phyloP scores from a whole-genome alignment of 2,329 filamentous ascomycete species.

The Phaeosphaeria sp. region DNA sequence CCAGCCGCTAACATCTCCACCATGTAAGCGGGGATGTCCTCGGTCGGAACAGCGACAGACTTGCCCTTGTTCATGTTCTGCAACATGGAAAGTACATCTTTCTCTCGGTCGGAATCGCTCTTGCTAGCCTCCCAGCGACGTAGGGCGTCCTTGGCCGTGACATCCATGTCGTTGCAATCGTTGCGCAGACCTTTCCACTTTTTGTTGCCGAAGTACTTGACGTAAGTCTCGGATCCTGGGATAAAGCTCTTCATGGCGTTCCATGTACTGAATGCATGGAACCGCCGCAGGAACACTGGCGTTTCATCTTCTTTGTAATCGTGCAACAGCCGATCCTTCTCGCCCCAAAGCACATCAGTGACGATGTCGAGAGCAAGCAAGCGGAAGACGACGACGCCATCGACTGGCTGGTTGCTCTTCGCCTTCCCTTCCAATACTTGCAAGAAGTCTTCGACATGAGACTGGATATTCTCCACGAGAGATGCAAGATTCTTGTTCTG shows the following conservation, averaged over 20 bases:
- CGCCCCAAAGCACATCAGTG: conserved; percentile 13
- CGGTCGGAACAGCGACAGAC: conserved; percentile 4
- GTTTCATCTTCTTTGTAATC: conserved; percentile 2
- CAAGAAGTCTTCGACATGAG: conserved; percentile 10
- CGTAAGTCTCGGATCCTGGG: conserved; percentile 3
- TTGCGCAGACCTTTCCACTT: conserved; percentile 8
- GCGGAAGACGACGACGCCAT: conserved; percentile 9
- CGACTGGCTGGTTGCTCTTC: conserved; percentile 1
- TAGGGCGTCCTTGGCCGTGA: conserved; percentile 8
- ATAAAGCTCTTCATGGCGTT: conserved; percentile 11
- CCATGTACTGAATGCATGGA: conserved; percentile 12
- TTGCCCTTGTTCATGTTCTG: conserved; percentile 8
- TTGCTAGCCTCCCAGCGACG: conserved; percentile 6
- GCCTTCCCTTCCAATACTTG: conserved; percentile 4
- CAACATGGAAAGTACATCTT: conserved; percentile 11
- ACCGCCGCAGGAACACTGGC: conserved; percentile 3
- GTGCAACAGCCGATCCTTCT: conserved; percentile 4
- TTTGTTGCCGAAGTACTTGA: conserved; percentile 6
- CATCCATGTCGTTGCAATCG: conserved; percentile 10
- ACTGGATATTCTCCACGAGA: conserved; percentile 10
- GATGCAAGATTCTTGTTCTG: conserved; percentile 13
- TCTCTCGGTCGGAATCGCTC: conserved; percentile 1
- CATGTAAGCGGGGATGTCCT: conserved; percentile 10
- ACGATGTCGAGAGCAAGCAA: conserved; percentile 10
- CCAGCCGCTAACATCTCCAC: conserved; percentile 11